A percentile compares a stretch with the other conserved stretches of the same genome.
These are phyloP conservation scores for Colletotrichum tanaceti DNA, from an alignment of 2,329 filamentous ascomycete genomes.

Conservation along the genomic window DNA sequence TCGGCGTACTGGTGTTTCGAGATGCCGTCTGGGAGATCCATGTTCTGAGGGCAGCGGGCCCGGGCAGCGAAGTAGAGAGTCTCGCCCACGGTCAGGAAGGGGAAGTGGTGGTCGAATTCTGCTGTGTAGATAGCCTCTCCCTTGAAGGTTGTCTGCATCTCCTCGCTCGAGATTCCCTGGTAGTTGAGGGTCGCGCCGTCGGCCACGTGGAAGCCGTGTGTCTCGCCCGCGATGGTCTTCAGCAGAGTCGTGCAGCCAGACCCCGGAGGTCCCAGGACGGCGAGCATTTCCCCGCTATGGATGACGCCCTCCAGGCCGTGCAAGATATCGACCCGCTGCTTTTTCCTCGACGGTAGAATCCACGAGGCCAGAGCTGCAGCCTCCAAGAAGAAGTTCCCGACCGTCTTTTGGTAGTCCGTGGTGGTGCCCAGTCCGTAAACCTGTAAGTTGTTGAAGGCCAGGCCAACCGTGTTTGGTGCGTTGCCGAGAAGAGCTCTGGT, in stretches of 20 bases:
- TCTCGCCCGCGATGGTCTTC: conserved; percentile 73
- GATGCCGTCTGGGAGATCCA: conserved; percentile 58
- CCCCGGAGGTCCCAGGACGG: conserved; percentile 66
- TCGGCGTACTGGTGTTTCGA: conserved; percentile 55
- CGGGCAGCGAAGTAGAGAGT: conserved; percentile 71
- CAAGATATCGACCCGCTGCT: conserved; percentile 59
- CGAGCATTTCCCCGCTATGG: conserved; percentile 66
- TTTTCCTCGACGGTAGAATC: conserved; percentile 43
- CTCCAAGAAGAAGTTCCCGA: conserved; percentile 53
- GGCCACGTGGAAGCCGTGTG: conserved; percentile 64
- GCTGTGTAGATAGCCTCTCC: conserved; percentile 76
- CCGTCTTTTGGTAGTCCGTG: conserved; percentile 56
- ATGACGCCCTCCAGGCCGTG: conserved; percentile 63
- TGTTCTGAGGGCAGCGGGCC: conserved; percentile 60
- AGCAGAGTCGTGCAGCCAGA: conserved; percentile 74
- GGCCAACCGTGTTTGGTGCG: conserved; percentile 49
- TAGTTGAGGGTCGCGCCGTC: conserved; percentile 36
- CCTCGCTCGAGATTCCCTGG: conserved; percentile 15
- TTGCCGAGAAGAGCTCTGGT: conserved; percentile 44
- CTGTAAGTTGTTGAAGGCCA: conserved; percentile 54
- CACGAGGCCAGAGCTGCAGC: conserved; percentile 46
- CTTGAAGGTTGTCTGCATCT: conserved; percentile 45
- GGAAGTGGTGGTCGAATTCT: conserved; percentile 73
- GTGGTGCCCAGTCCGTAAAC: conserved; percentile 56
- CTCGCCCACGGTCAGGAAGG: conserved; percentile 68